Conservation (phyloP, 2,329 filamentous ascomycete genomes). For the Saccharata proteae region DNA sequence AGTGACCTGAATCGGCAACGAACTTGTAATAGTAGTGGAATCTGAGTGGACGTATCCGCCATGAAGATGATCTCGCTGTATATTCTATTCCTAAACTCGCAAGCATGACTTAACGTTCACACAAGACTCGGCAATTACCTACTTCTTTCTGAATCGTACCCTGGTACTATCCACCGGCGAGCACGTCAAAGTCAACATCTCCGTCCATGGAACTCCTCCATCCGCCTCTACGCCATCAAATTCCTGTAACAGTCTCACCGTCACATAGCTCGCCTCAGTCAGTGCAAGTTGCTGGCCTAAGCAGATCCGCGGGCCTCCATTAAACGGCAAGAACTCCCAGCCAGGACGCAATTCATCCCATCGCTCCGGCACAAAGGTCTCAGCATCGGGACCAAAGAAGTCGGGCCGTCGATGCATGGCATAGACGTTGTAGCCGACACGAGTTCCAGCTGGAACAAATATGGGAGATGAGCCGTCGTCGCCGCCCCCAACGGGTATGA, state of each 20-base stretch:
- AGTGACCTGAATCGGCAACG: too few relatives aligned
- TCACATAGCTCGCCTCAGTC: slow-evolving; percentile 3
- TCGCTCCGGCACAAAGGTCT: slow-evolving; percentile 36
- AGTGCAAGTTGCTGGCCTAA: slow-evolving; percentile 3
- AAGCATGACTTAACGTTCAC: too few relatives aligned
- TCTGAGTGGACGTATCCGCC: too few relatives aligned
- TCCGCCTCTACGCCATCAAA: slow-evolving; percentile 1
- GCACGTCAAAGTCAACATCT: background rate
- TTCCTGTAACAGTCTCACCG: slow-evolving; percentile 2
- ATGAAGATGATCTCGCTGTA: too few relatives aligned
- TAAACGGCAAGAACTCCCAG: slow-evolving; percentile 11
- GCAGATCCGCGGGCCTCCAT: slow-evolving; percentile 7
- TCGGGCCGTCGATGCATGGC: slow-evolving; percentile 39
- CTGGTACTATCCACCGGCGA: background rate
- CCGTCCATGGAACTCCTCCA: background rate
- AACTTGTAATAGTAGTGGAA: too few relatives aligned
- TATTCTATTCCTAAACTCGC: too few relatives aligned
- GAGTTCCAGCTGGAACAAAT: slow-evolving; percentile 35
- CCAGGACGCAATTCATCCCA: slow-evolving; percentile 28
- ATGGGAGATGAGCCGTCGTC: slow-evolving; percentile 36
- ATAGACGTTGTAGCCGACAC: slow-evolving; percentile 32
- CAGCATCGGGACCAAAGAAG: slow-evolving; percentile 37
- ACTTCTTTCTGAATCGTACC: background rate
- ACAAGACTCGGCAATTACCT: too few relatives aligned
- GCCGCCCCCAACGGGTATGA: slow-evolving; percentile 38